Evolutionary conservation across 1,284 basidiomycete genomes (phyloP), one percentile per base, ranked within the genome.

Genomic region (Trichosporon faecale): DNA sequence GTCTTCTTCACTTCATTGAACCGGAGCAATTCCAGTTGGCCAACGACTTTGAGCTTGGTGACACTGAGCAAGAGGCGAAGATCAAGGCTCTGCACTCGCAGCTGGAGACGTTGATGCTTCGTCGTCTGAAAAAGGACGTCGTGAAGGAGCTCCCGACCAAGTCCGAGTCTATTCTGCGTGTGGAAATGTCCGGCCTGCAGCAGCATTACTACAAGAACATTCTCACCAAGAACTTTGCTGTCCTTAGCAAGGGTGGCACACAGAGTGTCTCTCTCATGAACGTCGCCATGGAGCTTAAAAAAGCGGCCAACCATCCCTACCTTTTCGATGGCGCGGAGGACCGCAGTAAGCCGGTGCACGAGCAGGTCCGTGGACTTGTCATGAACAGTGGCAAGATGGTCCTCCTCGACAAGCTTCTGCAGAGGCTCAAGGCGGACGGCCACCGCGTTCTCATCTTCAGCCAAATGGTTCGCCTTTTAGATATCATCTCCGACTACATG

Each of bases 161-260:
- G 88, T 96, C 94, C 79, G 97, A 99, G 85, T 91, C 94, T 65
- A 99, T 99, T 76, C 86, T 99, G 70, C 91, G 97, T 21, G 95
- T 99, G 46, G 97, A 99, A 85, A 97, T 99, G 96, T 93, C 91
- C 77, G 89, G 92, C 67, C 88, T 99, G 82, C 97, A 99, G 84
- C 98, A 95, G 23, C 93, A 95, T 81, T 98, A 96, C 84, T 99
- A 99, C 87, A 98, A 98, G 87, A 98, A 98, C 81, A 99, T 99
- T 78, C 86, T 99, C 75, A 97, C 96, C 31, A 95, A 93, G 91
- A 99, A 99, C 83, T 99, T 96, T 83, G 88, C 91, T 78, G 94
- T 92, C 18, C 86, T 99, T 68, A 89, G 94, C 77, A 95, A 94
- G 86, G 94, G 93, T 89, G 67, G 91, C 89, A 84, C 90, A 88